Base-by-base conservation (phyloP, 768 basidiomycete species). In the Pisolithus marmoratus region DNA sequence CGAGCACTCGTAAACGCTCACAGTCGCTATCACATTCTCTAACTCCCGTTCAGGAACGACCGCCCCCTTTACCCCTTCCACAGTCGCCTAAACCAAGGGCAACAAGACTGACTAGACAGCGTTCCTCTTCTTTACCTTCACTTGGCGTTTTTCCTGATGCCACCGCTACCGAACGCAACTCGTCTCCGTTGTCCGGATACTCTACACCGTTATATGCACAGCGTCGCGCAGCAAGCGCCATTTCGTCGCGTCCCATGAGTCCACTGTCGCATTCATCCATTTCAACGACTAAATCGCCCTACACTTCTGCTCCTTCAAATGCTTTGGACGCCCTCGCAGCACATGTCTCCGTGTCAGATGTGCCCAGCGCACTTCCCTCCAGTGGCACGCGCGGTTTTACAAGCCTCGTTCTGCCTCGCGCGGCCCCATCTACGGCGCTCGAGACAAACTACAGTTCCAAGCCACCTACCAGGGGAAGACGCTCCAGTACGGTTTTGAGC, bases 351-450 rank as follows among this genome's bases (percentile, higher is more conserved):
- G 54, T 59, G 14, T 68, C 66, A 43, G 59, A 60, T 11, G 58
- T 56, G 4, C 58, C 52, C 17, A 59, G 61, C 15, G 37, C 59
- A 6, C 47, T 68, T 20, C 66, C 66, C 37, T 80, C 79, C 17
- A 72, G 74, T n/a, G 83, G 80, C 1, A 83, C 80, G 2, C 80
- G 74, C 48, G 82, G 81, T 17, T 82, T 77, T 54, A 77, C 79
- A 7, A 71, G 73, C 20, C 76, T 84, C 22, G 69, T 76, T 8
- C 74, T 83, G 8, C 81, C 81, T 24, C 75, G 74, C 26, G 66
- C 68, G 1, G 47, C 58, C 50, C 54, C 58, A 5, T 60, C 65
- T 0, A 57, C 66, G 4, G 52, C 63, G 15, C 26, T 62, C 37
- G 46, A 55, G 4, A 50, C 56, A 26, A 44, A 51, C 14, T 45